phyloP scores from a whole-genome alignment of 2,329 filamentous ascomycete species.

The Clathrospora elynae region DNA sequence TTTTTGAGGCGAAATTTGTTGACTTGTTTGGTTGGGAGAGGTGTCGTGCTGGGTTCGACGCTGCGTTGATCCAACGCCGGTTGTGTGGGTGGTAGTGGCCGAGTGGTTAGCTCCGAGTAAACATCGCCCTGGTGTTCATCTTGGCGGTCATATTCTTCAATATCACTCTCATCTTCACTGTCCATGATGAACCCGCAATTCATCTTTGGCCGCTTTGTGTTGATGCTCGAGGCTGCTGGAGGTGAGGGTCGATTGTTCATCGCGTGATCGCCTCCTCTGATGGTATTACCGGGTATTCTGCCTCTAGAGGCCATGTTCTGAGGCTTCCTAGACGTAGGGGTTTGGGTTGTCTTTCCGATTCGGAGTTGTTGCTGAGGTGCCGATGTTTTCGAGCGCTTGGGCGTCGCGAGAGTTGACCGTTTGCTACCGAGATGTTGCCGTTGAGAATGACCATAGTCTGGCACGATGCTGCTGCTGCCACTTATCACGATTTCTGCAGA shows the following conservation, averaged over 20 bases:
- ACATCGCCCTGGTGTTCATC: background rate
- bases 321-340: no score
- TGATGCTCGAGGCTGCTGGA: background rate
- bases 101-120: background rate
- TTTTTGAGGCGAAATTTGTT: constrained; percentile 9
- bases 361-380: background rate
- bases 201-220: constrained; percentile 9
- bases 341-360: no score
- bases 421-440: background rate
- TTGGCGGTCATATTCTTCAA: background rate
- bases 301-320: no score
- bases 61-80: background rate
- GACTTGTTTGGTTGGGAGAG: constrained; percentile 4
- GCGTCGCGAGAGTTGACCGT: background rate
- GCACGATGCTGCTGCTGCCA: background rate
- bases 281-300: no score
- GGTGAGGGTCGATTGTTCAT: constrained; percentile 2
- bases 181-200: constrained; percentile 17
- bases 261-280: background rate
- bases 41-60: background rate
- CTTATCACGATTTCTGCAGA: background rate
- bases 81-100: no score
- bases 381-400: background rate
- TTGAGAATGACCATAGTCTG: background rate
- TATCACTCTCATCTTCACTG: constrained; percentile 11